Conservation (phyloP, 352 stramenopile genomes). For the Phytophthora cactorum region DNA sequence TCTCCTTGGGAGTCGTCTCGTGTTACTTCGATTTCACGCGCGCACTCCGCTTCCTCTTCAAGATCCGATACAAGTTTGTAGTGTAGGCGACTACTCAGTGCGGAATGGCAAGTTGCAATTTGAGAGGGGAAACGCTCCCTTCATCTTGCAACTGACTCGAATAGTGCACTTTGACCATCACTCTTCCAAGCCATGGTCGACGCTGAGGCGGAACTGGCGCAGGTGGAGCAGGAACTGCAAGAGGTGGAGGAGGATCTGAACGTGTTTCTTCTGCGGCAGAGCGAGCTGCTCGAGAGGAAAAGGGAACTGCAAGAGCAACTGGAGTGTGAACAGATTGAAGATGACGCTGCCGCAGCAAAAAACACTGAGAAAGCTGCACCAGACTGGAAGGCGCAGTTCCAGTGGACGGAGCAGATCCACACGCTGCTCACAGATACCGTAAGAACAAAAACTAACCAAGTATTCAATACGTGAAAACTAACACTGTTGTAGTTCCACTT, state of each 20-base stretch:
- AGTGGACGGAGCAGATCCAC: conserved; percentile 49
- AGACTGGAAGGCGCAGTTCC: conserved; percentile 52
- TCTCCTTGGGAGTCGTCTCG: neutral
- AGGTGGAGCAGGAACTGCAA: conserved; percentile 62
- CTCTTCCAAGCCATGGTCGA: conserved; percentile 32
- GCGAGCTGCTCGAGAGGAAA: conserved; percentile 57
- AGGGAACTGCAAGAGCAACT: conserved; percentile 47
- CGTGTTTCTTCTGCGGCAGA: conserved; percentile 55
- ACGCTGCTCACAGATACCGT: conserved; percentile 38
- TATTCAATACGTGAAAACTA: neutral
- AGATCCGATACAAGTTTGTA: conserved; percentile 35
- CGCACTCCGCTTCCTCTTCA: conserved; percentile 27
- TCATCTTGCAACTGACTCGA: conserved; percentile 11
- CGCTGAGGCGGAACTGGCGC: conserved; percentile 45
- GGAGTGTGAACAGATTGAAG: conserved; percentile 11
- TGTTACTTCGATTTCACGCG: conserved; percentile 22
- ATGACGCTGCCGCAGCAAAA: neutral
- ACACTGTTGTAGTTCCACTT: conserved; percentile 70
- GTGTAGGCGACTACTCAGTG: conserved; percentile 11
- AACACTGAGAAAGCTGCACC: neutral
- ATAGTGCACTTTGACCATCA: conserved; percentile 19
- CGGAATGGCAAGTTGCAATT: conserved; percentile 34
- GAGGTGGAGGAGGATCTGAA: conserved; percentile 63
- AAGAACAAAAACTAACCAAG: neutral
- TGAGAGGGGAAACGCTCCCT: conserved; percentile 23